Conservation (phyloP, 306 rosid genomes). For the Glycine latifolia region DNA sequence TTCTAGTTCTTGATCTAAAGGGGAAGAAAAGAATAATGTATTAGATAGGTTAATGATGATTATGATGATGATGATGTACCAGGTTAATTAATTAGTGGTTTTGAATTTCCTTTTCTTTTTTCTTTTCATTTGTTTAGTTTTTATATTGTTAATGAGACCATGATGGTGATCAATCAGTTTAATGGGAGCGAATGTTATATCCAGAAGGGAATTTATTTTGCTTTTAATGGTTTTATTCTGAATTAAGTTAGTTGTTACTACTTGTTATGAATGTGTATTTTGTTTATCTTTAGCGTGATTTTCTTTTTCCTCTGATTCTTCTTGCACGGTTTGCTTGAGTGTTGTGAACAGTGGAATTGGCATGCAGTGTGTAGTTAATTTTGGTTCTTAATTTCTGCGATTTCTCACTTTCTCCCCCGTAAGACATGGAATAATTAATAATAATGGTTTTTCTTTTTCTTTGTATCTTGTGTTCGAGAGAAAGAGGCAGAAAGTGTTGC, state of each 20-base stretch:
- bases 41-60: slow-evolving; percentile 53
- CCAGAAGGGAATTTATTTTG: slow-evolving; percentile 37
- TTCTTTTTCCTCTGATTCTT: slow-evolving; percentile 8
- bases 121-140: slow-evolving; percentile 45
- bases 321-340: slow-evolving; percentile 1
- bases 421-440: slow-evolving; percentile 37
- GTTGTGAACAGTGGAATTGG: slow-evolving; percentile 25
- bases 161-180: slow-evolving; percentile 51
- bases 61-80: background rate
- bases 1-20: slow-evolving; percentile 76
- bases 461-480: slow-evolving; percentile 62
- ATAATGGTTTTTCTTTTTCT: background rate
- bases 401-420: slow-evolving; percentile 19
- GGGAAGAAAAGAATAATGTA: slow-evolving; percentile 44
- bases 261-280: background rate
- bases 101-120: background rate
- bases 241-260: background rate
- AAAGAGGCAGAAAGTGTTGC: slow-evolving; percentile 84
- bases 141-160: slow-evolving; percentile 52
- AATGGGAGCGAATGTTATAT: slow-evolving; percentile 52
- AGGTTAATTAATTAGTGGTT: slow-evolving; percentile 52
- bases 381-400: background rate
- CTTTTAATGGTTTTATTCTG: background rate
- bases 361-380: slow-evolving; percentile 16
- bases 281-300: background rate